Base-by-base conservation (phyloP, 108 stramenopile genomes). In the Discostella stelligeroides region DNA sequence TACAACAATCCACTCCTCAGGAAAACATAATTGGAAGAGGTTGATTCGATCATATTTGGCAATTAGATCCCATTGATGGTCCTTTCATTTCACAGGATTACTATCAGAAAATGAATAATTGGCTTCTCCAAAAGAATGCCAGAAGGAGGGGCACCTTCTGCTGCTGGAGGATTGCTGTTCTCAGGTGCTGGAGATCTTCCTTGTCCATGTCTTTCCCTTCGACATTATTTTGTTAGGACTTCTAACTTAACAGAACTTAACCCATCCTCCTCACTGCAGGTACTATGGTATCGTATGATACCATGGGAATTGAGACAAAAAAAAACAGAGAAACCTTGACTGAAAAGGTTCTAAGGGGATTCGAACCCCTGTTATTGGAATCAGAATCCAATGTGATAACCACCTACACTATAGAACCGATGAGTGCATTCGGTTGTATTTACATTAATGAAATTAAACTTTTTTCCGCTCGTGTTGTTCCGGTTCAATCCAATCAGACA, bases 361-460 rank as follows among this genome's bases (percentile, higher is more conserved):
- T 76, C 75, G 75, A 76, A 76, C 75, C 68, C 75, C 50, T 68
- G 75, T 76, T 57, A 63, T 23, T 41, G 68, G 75, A 76, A 76
- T 76, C 75, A 76, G 75, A 76, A 76, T 67, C 75, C 68, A 30
- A 34, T 63, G 75, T 76, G 75, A 76, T 76, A 76, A 76, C 75
- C 75, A 69, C 53, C 75, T 76, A 76, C 75, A 76, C 75, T 34
- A 34, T 34, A 34, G 34, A 54, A 54, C 53, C 53, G n/a, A n/a
- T n/a, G n/a, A n/a, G n/a, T n/a, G n/a, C n/a, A n/a, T n/a, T n/a
- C n/a, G n/a, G n/a, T n/a, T n/a, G n/a, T n/a, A n/a, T n/a, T n/a
- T n/a, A n/a, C n/a, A n/a, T n/a, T n/a, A n/a, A n/a, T n/a, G n/a
- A n/a, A n/a, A n/a, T n/a, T n/a, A n/a, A n/a, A n/a, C n/a, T n/a